These are phyloP conservation scores for Antrodiella citrinella DNA, from an alignment of 768 basidiomycete genomes.

Conservation along the genomic window DNA sequence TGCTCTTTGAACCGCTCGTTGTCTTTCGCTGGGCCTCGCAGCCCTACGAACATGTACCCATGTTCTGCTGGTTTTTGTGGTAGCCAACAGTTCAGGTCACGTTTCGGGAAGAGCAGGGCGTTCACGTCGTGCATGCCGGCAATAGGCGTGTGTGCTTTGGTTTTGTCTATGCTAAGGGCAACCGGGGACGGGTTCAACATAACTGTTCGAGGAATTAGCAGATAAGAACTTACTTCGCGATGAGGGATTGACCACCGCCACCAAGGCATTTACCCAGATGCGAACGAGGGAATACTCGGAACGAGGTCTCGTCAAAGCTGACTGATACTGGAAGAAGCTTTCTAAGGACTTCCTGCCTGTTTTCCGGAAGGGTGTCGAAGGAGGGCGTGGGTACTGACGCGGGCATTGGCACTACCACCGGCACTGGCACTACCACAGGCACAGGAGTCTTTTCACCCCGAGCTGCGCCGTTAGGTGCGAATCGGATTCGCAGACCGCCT, in stretches of 20 bases:
- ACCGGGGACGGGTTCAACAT: not conserved
- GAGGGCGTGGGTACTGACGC: too few relatives aligned
- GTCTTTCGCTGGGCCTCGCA: constrained; percentile 30
- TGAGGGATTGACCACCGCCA: not conserved
- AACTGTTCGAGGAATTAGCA: too few relatives aligned
- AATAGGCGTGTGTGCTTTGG: not conserved
- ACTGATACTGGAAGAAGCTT: too few relatives aligned
- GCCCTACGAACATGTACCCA: constrained; percentile 49
- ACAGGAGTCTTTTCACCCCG: too few relatives aligned
- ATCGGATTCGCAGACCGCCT: too few relatives aligned
- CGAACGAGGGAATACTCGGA: not conserved
- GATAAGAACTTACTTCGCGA: not conserved
- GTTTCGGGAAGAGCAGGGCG: constrained; percentile 41
- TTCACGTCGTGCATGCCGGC: constrained; percentile 19
- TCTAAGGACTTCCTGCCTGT: too few relatives aligned
- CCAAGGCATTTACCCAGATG: not conserved
- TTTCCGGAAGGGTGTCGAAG: too few relatives aligned
- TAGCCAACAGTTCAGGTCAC: constrained; percentile 48
- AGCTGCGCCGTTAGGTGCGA: too few relatives aligned
- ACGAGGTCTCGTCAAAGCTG: too few relatives aligned
- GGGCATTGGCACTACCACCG: too few relatives aligned
- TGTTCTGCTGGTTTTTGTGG: constrained; percentile 39
- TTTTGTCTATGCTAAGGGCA: not conserved
- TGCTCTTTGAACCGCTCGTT: constrained; percentile 31
- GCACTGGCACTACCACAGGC: too few relatives aligned